A percentile compares a stretch with the other conserved stretches of the same genome.
Evolutionary conservation across 306 rosid species (phyloP).

Genomic region (Trifolium repens): DNA sequence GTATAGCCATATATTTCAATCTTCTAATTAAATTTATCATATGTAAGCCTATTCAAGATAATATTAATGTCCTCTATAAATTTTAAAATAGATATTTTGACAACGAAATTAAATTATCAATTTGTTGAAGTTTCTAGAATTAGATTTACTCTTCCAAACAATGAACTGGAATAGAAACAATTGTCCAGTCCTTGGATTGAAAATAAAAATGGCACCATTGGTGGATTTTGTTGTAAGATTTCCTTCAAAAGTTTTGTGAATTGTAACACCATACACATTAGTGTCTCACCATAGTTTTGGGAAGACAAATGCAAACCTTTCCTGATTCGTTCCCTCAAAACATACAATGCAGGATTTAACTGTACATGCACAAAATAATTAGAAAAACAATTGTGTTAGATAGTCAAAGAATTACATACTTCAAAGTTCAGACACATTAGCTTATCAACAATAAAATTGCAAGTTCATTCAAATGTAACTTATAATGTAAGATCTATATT

Average conservation of each 20-base stretch:
- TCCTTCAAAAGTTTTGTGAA: conserved; percentile 98
- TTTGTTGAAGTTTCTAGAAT: too few species aligned
- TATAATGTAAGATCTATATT: background rate
- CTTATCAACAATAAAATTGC: background rate
- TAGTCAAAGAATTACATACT: conserved; percentile 14
- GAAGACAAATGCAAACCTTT: conserved; percentile 98
- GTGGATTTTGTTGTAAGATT: conserved; percentile 98
- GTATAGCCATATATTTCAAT: too few species aligned
- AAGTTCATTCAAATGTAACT: background rate
- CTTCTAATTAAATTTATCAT: too few species aligned
- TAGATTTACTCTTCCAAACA: too few species aligned
- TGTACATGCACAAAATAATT: conserved; percentile 45
- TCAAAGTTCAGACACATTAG: background rate
- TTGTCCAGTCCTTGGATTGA: conserved; percentile 98
- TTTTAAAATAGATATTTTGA: too few species aligned
- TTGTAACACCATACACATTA: conserved; percentile 96
- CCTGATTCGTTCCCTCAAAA: conserved; percentile 96
- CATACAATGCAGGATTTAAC: conserved; percentile 99
- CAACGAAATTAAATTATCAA: too few species aligned
- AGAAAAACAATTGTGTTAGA: conserved; percentile 15
- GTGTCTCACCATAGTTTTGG: conserved; percentile 99
- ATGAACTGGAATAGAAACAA: conserved; percentile 52
- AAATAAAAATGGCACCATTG: conserved; percentile 96
- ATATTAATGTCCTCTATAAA: too few species aligned
- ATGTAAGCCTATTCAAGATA: too few species aligned